Evolutionary conservation across 106 monocot species (phyloP).

Genomic region (Alisma plantagoaquatica): DNA sequence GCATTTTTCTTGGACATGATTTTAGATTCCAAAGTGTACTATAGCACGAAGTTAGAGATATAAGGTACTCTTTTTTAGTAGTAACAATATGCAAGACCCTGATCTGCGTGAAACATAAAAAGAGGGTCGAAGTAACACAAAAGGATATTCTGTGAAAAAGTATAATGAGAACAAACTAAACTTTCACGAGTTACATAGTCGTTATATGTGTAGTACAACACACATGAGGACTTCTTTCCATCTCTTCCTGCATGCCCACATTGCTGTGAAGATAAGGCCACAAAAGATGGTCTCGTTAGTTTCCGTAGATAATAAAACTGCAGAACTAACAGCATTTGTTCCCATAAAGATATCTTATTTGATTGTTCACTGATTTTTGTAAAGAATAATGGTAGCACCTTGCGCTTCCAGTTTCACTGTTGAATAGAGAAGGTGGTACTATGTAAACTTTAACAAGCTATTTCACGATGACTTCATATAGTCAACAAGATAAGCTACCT

Average conservation of each 20-base stretch:
- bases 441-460: too few species aligned
- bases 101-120: conserved; percentile 32
- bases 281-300: too few species aligned
- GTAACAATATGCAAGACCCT: conserved; percentile 90
- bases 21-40: conserved; percentile 23
- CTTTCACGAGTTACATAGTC: conserved; percentile 78
- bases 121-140: too few species aligned
- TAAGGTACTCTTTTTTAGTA: conserved; percentile 45
- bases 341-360: too few species aligned
- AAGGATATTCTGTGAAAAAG: too few species aligned
- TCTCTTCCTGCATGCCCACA: conserved; percentile 99
- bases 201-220: conserved; percentile 84
- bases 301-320: too few species aligned
- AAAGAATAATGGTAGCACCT: conserved; percentile 98
- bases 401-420: too few species aligned
- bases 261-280: conserved; percentile 47
- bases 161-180: too few species aligned
- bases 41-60: conserved; percentile 24
- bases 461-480: too few species aligned
- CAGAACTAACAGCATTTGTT: too few species aligned
- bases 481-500: too few species aligned
- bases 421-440: too few species aligned
- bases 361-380: conserved; percentile 97
- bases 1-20: conserved; percentile 70
- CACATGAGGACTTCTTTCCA: conserved; percentile 77